Evolutionary conservation across 805 yeast species (phyloP).

Genomic region (baker's yeast (Saccharomyces cerevisiae)): DNA sequence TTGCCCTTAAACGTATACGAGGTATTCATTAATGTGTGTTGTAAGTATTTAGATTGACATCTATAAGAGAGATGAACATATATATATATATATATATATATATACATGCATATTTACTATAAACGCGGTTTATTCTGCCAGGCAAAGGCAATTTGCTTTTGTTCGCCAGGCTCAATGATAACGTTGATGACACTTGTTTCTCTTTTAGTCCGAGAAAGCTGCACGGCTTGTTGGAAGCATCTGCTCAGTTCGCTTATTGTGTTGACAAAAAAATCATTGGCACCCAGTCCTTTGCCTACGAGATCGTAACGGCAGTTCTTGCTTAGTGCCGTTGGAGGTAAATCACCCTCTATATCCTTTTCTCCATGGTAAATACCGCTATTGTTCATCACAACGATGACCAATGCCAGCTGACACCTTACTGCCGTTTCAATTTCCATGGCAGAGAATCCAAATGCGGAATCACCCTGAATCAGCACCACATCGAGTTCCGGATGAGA

Average conservation of each 20-base stretch:
- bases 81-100: not conserved
- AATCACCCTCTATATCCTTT: conserved; percentile 17
- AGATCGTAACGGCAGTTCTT: conserved; percentile 49
- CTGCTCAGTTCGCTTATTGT: conserved; percentile 34
- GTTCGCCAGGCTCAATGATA: conserved; percentile 51
- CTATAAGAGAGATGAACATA: too few relatives aligned
- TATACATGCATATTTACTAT: not conserved
- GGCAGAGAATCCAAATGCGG: conserved; percentile 70
- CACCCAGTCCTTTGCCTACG: conserved; percentile 50
- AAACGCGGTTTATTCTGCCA: conserved; percentile 49
- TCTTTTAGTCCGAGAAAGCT: conserved; percentile 20
- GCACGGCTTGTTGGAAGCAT: conserved; percentile 33
- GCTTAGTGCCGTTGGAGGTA: conserved; percentile 56
- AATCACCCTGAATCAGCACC: conserved; percentile 63
- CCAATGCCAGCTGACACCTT: conserved; percentile 43
- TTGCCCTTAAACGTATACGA: too few relatives aligned
- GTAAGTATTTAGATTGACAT: too few relatives aligned
- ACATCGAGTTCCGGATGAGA: conserved; percentile 39
- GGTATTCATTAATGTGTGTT: too few relatives aligned
- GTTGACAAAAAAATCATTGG: conserved; percentile 41
- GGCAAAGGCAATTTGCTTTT: conserved; percentile 50
- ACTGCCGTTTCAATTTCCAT: conserved; percentile 67
- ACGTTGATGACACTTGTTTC: conserved; percentile 47
- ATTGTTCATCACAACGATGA: conserved; percentile 62
- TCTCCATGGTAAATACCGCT: conserved; percentile 64